Evolutionary conservation across 2,329 filamentous ascomycete genomes (phyloP).

Genomic region (Ceratocystis ficicola): DNA sequence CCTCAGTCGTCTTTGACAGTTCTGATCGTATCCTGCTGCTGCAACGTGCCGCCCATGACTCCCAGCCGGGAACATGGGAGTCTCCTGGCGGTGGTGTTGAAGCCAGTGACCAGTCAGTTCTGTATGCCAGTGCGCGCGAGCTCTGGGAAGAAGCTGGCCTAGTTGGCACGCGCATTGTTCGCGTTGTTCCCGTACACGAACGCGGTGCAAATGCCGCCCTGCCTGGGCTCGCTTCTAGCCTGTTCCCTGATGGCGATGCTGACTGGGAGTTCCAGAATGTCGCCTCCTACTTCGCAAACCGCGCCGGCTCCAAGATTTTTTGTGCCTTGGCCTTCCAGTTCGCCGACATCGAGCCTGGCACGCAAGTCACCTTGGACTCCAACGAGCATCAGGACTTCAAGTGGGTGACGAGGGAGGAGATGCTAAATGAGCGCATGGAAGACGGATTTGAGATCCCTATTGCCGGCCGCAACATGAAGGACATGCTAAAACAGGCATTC

Average conservation of each 20-base stretch:
- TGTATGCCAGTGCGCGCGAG: constrained; percentile 37
- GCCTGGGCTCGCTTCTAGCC: constrained; percentile 6
- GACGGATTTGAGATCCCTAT: constrained; percentile 28
- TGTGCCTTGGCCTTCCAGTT: constrained; percentile 32
- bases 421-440: constrained; percentile 26
- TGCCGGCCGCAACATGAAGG: constrained; percentile 25
- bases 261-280: constrained; percentile 14
- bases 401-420: constrained; percentile 33
- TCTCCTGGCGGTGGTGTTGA: constrained; percentile 39
- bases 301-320: constrained; percentile 28
- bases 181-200: constrained; percentile 27
- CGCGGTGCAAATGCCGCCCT: constrained; percentile 20
- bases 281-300: constrained; percentile 28
- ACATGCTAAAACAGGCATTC: constrained; percentile 20
- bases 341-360: constrained; percentile 26
- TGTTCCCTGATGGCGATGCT: constrained; percentile 13
- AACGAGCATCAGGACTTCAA: constrained; percentile 33
- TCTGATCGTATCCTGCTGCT: constrained; percentile 33
- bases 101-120: constrained; percentile 31
- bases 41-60: constrained; percentile 36
- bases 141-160: constrained; percentile 39
- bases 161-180: constrained; percentile 26
- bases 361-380: constrained; percentile 30
- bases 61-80: constrained; percentile 38
- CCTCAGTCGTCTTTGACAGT: constrained; percentile 31